Conservation (phyloP, 192 early-diverging fungal genomes). For the Kappamyces sp. region DNA sequence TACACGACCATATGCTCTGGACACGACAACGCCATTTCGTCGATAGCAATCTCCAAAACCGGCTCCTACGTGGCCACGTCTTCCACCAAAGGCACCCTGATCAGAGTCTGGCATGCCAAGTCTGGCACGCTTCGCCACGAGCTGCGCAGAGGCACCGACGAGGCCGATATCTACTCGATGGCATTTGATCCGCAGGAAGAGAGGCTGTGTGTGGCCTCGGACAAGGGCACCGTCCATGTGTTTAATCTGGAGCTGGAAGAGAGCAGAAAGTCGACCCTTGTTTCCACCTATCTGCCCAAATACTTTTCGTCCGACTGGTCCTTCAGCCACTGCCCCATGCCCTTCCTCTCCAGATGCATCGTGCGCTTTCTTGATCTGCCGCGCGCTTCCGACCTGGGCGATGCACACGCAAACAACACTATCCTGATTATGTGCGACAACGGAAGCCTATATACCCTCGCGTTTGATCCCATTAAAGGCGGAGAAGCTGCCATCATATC, state of each 20-base stretch:
- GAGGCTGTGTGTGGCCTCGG: slow-evolving; percentile 75
- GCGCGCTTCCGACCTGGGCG: not conserved
- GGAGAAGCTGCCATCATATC: slow-evolving; percentile 58
- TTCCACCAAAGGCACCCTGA: slow-evolving; percentile 84
- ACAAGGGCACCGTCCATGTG: slow-evolving; percentile 90
- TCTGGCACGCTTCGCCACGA: slow-evolving; percentile 73
- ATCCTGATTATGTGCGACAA: slow-evolving; percentile 71
- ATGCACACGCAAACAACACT: slow-evolving; percentile 1
- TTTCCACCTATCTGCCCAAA: slow-evolving; percentile 62
- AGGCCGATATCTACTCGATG: slow-evolving; percentile 82
- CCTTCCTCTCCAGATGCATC: slow-evolving; percentile 71
- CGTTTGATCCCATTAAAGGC: slow-evolving; percentile 69
- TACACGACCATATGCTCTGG: slow-evolving; percentile 76
- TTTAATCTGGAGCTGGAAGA: slow-evolving; percentile 65
- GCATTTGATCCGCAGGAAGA: slow-evolving; percentile 79
- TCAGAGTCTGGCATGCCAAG: slow-evolving; percentile 78
- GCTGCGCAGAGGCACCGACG: slow-evolving; percentile 80
- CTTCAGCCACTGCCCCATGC: slow-evolving; percentile 80
- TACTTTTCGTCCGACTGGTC: slow-evolving; percentile 95
- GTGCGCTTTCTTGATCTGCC: slow-evolving; percentile 56
- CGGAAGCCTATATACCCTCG: slow-evolving; percentile 79
- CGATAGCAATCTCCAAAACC: slow-evolving; percentile 68
- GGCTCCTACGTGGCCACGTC: slow-evolving; percentile 80
- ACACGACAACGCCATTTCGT: slow-evolving; percentile 70
- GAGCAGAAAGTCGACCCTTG: slow-evolving; percentile 47